A percentile compares a stretch with the other conserved stretches of the same genome.
phyloP scores from a whole-genome alignment of 805 yeast species.

The Saccharomyces mikatae region DNA sequence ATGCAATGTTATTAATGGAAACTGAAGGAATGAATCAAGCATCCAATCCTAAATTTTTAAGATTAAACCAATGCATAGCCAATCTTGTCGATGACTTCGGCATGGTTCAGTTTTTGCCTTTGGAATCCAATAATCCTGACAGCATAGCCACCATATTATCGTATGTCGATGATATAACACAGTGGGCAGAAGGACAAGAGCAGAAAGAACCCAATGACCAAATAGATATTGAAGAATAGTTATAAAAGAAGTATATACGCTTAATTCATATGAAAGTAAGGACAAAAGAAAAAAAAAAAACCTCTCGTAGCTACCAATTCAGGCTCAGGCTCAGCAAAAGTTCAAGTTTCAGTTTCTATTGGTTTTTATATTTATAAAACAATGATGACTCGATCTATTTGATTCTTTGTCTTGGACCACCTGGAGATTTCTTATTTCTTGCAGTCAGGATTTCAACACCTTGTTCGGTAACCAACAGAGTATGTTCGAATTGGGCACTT shows the following conservation, averaged over 20 bases:
- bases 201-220: conserved; percentile 92
- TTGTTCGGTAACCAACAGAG: conserved; percentile 81
- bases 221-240: conserved; percentile 52
- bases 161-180: conserved; percentile 93
- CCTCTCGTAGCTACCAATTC: background rate
- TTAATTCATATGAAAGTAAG: background rate
- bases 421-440: conserved; percentile 74
- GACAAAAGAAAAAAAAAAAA: background rate
- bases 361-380: background rate
- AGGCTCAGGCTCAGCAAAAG: background rate
- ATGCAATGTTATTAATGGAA: conserved; percentile 62
- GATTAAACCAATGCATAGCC: conserved; percentile 74
- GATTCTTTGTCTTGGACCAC: conserved; percentile 67
- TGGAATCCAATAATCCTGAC: conserved; percentile 70
- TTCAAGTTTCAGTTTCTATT: background rate
- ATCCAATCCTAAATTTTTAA: conserved; percentile 56
- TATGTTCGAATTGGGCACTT: conserved; percentile 94
- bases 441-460: conserved; percentile 89
- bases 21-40: conserved; percentile 36
- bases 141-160: conserved; percentile 76
- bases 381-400: conserved; percentile 14
- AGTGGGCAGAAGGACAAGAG: conserved; percentile 94
- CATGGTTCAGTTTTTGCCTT: conserved; percentile 93
- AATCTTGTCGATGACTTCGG: conserved; percentile 94
- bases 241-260: conserved; percentile 8